A percentile compares a stretch with the other conserved stretches of the same genome.
phyloP scores from a whole-genome alignment of 2,329 filamentous ascomycete genomes.

The Acephala macrosclerotiorum region DNA sequence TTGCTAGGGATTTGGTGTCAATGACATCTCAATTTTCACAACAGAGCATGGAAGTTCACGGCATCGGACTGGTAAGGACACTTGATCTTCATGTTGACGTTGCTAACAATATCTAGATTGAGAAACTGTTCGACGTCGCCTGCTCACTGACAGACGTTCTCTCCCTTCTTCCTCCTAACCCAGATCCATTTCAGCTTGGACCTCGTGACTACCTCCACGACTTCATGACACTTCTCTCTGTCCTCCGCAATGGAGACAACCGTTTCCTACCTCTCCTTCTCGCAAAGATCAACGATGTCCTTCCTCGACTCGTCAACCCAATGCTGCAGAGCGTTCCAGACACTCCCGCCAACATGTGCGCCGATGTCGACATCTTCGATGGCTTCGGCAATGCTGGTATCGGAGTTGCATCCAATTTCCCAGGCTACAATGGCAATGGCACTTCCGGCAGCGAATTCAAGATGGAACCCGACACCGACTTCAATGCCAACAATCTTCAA shows the following conservation, averaged over 20 bases:
- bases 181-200: slow-evolving; percentile 68
- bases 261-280: slow-evolving; percentile 81
- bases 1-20: slow-evolving; percentile 66
- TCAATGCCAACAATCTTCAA: slow-evolving; percentile 27
- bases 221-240: slow-evolving; percentile 70
- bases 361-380: slow-evolving; percentile 67
- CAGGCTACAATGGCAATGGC: slow-evolving; percentile 38
- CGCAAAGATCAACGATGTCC: slow-evolving; percentile 75
- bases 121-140: slow-evolving; percentile 81
- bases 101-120: slow-evolving; percentile 57
- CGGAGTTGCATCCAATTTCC: slow-evolving; percentile 46
- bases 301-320: slow-evolving; percentile 68
- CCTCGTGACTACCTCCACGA: slow-evolving; percentile 78
- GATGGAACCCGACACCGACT: slow-evolving; percentile 37
- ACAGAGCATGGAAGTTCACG: slow-evolving; percentile 76
- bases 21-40: slow-evolving; percentile 77
- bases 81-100: not conserved
- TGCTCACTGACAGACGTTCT: slow-evolving; percentile 78
- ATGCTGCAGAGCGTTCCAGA: slow-evolving; percentile 67
- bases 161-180: slow-evolving; percentile 65
- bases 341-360: slow-evolving; percentile 47
- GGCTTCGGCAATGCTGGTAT: slow-evolving; percentile 70
- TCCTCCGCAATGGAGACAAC: slow-evolving; percentile 77
- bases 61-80: slow-evolving; percentile 71
- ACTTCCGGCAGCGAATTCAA: slow-evolving; percentile 42